phyloP scores from a whole-genome alignment of 352 stramenopile genomes.

The Pythium monospermum region DNA sequence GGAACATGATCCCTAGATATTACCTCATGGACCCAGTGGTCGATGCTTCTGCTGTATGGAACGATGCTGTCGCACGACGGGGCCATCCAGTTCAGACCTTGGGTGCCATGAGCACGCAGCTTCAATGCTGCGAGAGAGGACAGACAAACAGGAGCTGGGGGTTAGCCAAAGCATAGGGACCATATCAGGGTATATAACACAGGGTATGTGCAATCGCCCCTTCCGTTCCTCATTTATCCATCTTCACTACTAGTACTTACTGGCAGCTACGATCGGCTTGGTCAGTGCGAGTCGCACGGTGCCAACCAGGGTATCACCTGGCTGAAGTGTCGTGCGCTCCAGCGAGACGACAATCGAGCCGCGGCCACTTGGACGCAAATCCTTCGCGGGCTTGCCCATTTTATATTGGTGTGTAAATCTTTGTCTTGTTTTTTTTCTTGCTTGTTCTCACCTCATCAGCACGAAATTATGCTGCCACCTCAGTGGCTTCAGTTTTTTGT shows the following conservation, averaged over 20 bases:
- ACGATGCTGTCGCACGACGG: neutral
- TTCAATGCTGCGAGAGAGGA: neutral
- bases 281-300: neutral
- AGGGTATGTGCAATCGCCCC: no score
- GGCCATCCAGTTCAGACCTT: neutral
- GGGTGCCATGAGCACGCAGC: neutral
- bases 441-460: no score
- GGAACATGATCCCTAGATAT: no score
- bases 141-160: no score
- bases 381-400: no score
- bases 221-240: neutral
- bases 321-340: neutral
- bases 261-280: neutral
- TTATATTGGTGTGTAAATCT: no score
- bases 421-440: no score
- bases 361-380: no score
- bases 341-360: neutral
- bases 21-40: neutral
- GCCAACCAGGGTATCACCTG: neutral
- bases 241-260: neutral
- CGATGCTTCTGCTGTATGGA: neutral
- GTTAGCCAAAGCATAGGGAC: no score
- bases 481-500: no score
- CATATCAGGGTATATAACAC: no score
- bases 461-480: no score